Evolutionary conservation across 345 rosid species (phyloP).

Genomic region (Lepidium africanum): DNA sequence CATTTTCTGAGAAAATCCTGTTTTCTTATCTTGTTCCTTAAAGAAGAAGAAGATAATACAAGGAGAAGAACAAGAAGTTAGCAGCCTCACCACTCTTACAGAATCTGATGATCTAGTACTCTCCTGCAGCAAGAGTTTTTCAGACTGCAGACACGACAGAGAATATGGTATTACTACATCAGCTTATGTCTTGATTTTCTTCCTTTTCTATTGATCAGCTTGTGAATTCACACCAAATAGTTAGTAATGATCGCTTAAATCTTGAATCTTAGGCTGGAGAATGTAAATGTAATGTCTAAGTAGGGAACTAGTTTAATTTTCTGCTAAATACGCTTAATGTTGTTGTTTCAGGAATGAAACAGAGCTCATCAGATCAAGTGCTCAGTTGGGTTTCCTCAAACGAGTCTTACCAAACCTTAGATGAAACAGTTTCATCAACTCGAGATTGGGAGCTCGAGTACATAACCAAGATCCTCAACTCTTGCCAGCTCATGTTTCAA

Average conservation of each 20-base stretch:
- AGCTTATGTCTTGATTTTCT: neutral
- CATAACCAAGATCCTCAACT: slow-evolving; percentile 49
- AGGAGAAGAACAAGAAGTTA: slow-evolving; percentile 39
- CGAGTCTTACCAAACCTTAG: slow-evolving; percentile 28
- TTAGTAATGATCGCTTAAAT: neutral
- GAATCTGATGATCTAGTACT: slow-evolving; percentile 29
- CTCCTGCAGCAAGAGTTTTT: slow-evolving; percentile 29
- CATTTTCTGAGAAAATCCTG: neutral
- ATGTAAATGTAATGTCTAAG: neutral
- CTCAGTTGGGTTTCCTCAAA: slow-evolving; percentile 60
- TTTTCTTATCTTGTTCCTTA: neutral
- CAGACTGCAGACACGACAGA: slow-evolving; percentile 23
- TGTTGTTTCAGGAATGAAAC: slow-evolving; percentile 15
- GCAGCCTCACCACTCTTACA: slow-evolving; percentile 38
- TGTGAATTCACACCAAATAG: neutral
- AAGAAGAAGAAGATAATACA: slow-evolving; percentile 1
- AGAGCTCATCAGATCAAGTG: slow-evolving; percentile 35
- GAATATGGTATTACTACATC: slow-evolving; percentile 11
- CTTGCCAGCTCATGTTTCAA: slow-evolving; percentile 55
- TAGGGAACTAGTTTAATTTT: neutral
- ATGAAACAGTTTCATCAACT: slow-evolving; percentile 22
- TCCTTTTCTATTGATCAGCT: neutral
- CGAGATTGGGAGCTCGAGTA: slow-evolving; percentile 60
- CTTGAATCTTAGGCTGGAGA: neutral
- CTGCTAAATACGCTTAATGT: slow-evolving; percentile 2